A percentile compares a stretch with the other conserved stretches of the same genome.
Conservation (phyloP, 2,329 filamentous ascomycete species). For the Falciphora oryzae region DNA sequence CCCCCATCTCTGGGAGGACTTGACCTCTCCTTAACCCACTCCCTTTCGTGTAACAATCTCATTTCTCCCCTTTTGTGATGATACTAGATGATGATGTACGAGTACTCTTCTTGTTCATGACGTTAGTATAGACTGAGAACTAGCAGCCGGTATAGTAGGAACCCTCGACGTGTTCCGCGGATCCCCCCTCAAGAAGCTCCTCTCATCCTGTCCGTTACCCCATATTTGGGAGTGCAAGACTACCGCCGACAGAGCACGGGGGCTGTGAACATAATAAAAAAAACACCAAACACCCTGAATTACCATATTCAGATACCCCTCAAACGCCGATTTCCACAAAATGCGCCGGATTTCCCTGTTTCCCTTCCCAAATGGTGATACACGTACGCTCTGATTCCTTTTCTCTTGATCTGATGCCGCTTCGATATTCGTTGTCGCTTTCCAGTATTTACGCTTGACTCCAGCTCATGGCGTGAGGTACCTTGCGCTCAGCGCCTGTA, state of each 20-base stretch:
- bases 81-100: slow-evolving; percentile 5
- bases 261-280: not conserved
- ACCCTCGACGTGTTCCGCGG: not conserved
- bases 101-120: not conserved
- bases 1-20: not conserved
- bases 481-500: slow-evolving; percentile 3
- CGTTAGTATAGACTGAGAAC: not conserved
- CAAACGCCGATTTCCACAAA: not conserved
- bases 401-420: not conserved
- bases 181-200: not conserved
- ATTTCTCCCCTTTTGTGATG: not conserved
- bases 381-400: not conserved
- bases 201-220: not conserved
- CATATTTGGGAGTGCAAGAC: not conserved
- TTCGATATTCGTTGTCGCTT: not conserved
- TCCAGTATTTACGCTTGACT: not conserved
- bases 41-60: not conserved
- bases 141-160: not conserved
- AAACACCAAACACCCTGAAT: not conserved
- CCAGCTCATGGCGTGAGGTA: slow-evolving; percentile 3
- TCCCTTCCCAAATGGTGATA: not conserved
- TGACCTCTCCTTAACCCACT: not conserved
- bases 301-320: not conserved
- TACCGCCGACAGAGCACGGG: not conserved
- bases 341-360: not conserved